phyloP scores from a whole-genome alignment of 1,139 yeast genomes.

The Meyerozyma sp. region DNA sequence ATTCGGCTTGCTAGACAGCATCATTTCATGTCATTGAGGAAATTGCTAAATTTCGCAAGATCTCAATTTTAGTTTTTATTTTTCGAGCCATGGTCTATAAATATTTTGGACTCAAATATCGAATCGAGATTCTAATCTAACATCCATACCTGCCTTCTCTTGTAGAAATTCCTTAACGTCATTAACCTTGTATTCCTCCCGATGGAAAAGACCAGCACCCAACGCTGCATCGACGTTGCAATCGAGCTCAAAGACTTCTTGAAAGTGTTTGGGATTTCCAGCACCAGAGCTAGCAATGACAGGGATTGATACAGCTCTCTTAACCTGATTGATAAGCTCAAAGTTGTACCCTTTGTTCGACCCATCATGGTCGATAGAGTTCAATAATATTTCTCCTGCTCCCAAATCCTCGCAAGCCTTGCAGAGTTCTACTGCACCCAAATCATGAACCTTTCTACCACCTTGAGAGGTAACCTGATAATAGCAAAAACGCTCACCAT shows the following conservation, averaged over 20 bases:
- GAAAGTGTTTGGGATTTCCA: conserved; percentile 85
- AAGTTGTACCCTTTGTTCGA: conserved; percentile 88
- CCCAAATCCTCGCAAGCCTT: conserved; percentile 87
- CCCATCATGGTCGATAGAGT: conserved; percentile 95
- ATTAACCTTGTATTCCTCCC: conserved; percentile 83
- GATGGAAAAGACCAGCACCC: conserved; percentile 97
- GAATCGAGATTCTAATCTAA: conserved; percentile 28
- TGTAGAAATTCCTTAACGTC: conserved; percentile 70
- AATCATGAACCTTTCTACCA: conserved; percentile 81
- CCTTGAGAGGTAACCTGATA: conserved; percentile 96
- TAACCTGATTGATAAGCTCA: conserved; percentile 75
- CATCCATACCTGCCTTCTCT: conserved; percentile 29
- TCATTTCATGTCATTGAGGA: background rate
- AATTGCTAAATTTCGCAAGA: conserved; percentile 1
- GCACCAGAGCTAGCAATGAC: conserved; percentile 98
- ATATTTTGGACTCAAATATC: conserved; percentile 12
- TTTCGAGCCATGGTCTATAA: too few species aligned
- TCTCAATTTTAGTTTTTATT: too few species aligned
- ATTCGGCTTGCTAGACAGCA: background rate
- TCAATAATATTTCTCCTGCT: conserved; percentile 91
- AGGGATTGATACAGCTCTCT: conserved; percentile 73
- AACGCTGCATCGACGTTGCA: conserved; percentile 92
- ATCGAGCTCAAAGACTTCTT: conserved; percentile 67
- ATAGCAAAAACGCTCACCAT: conserved; percentile 84
- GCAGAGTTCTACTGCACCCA: conserved; percentile 88